These are phyloP conservation scores for Mycena kentingensis DNA, from an alignment of 768 basidiomycete species.

Conservation along the genomic window DNA sequence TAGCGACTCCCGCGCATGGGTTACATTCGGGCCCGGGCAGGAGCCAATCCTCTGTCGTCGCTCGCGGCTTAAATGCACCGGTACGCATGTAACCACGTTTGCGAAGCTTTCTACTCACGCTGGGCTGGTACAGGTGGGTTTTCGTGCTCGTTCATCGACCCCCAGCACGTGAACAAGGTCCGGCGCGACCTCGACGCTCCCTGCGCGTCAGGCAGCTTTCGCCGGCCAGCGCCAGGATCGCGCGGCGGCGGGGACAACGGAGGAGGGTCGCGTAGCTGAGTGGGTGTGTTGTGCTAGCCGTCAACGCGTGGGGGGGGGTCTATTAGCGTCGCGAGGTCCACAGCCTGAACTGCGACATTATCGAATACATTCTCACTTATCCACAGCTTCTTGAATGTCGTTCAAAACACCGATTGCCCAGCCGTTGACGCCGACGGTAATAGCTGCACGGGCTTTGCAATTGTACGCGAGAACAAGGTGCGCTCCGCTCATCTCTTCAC, in stretches of 20 bases:
- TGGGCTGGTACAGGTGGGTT: background rate
- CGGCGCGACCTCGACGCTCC: background rate
- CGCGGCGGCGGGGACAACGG: background rate
- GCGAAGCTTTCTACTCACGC: too few relatives aligned
- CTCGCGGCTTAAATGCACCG: constrained; percentile 3
- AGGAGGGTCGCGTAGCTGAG: background rate
- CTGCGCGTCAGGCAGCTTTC: background rate
- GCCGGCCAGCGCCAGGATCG: background rate
- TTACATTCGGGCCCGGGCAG: constrained; percentile 2
- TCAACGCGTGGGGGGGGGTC: too few relatives aligned
- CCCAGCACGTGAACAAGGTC: background rate
- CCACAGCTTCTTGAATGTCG: background rate
- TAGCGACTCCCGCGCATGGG: background rate
- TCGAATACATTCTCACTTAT: background rate
- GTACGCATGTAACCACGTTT: too few relatives aligned
- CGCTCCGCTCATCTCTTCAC: too few relatives aligned
- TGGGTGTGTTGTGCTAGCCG: too few relatives aligned
- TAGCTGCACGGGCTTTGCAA: background rate
- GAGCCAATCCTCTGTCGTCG: constrained; percentile 4
- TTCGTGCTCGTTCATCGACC: background rate
- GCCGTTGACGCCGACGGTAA: background rate
- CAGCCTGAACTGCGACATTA: background rate
- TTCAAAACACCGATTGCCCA: background rate
- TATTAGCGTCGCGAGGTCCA: too few relatives aligned
- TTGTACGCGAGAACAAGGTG: background rate